A percentile compares a stretch with the other conserved stretches of the same genome.
Conservation (phyloP, 352 stramenopile genomes). For the Globisporangium paroecandrum region DNA sequence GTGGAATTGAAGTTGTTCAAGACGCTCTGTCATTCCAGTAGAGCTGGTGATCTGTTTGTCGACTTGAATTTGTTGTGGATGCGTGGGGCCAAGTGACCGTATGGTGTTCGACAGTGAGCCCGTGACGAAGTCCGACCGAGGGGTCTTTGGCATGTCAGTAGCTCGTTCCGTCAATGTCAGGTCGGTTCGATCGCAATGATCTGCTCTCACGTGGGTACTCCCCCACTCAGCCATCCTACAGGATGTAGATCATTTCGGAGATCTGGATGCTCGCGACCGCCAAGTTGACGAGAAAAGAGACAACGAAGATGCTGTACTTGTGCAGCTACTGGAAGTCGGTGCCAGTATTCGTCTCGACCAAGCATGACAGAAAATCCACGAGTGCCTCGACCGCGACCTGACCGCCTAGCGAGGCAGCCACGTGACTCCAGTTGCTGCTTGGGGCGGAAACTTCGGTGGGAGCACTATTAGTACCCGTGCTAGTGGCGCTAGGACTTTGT, state of each 20-base stretch:
- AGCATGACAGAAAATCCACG: not conserved
- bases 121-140: too few relatives aligned
- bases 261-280: constrained; percentile 1
- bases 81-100: too few relatives aligned
- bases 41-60: too few relatives aligned
- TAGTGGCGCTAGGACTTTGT: not conserved
- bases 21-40: too few relatives aligned
- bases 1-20: too few relatives aligned
- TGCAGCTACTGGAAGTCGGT: not conserved
- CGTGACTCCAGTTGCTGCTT: not conserved
- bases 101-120: too few relatives aligned
- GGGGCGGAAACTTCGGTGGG: not conserved
- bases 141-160: too few relatives aligned
- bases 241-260: not conserved
- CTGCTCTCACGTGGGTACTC: too few relatives aligned
- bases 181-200: too few relatives aligned
- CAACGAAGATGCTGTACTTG: not conserved
- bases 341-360: not conserved
- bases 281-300: not conserved
- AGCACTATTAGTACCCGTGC: not conserved
- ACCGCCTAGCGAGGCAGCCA: not conserved
- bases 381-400: not conserved
- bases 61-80: too few relatives aligned
- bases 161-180: too few relatives aligned
- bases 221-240: too few relatives aligned